phyloP scores from a whole-genome alignment of 1,284 basidiomycete species.

The Sanghuangporus weigelae region DNA sequence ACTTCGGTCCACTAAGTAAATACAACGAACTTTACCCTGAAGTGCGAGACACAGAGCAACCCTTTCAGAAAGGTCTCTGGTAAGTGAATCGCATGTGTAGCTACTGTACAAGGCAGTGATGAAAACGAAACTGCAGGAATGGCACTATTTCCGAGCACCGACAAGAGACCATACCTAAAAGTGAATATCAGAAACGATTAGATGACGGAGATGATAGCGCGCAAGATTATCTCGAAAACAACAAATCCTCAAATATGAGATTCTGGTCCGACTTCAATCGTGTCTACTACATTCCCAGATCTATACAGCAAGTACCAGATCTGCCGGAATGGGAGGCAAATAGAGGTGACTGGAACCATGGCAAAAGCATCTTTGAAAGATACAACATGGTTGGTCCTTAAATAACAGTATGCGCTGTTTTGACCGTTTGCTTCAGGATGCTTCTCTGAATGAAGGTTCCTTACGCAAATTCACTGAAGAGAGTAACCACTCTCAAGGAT shows the following conservation, averaged over 20 bases:
- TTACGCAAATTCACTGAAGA: conserved; percentile 67
- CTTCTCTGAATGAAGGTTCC: conserved; percentile 57
- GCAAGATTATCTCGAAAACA: conserved; percentile 18
- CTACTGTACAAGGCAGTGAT: too few relatives aligned
- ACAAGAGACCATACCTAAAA: conserved; percentile 47
- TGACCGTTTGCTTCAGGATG: conserved; percentile 34
- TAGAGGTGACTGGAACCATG: conserved; percentile 52
- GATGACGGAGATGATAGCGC: conserved; percentile 30
- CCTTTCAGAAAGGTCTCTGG: conserved; percentile 25
- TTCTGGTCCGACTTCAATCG: conserved; percentile 79
- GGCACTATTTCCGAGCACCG: conserved; percentile 45
- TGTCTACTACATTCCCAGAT: conserved; percentile 59
- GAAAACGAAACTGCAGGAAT: conserved; percentile 35
- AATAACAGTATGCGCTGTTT: neutral
- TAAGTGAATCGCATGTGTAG: neutral
- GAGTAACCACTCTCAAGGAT: conserved; percentile 68
- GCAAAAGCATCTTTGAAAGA: conserved; percentile 44
- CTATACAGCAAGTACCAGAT: conserved; percentile 59
- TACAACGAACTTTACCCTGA: conserved; percentile 35
- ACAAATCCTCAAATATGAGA: conserved; percentile 35
- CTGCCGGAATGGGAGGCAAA: conserved; percentile 44
- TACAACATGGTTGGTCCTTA: conserved; percentile 45
- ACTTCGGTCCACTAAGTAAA: conserved; percentile 55
- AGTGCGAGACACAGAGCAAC: conserved; percentile 26
- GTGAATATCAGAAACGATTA: conserved; percentile 48